These are phyloP conservation scores for Psilocybe sp. DNA, from an alignment of 768 basidiomycete genomes.

Conservation along the genomic window DNA sequence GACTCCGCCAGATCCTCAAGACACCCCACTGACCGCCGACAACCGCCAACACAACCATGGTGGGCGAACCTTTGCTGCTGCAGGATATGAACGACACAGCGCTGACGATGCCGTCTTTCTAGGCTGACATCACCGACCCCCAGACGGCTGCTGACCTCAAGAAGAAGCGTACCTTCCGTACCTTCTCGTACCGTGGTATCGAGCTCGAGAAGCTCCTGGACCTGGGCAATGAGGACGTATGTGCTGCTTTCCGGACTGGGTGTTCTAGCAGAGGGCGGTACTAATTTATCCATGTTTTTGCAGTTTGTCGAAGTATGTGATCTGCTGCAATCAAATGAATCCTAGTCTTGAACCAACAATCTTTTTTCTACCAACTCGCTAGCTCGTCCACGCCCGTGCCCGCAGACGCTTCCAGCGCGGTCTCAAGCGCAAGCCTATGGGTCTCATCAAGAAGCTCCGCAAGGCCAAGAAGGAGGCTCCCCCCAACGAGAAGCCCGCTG, in stretches of 20 bases:
- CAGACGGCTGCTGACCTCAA: conserved; percentile 93
- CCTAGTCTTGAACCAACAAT: neutral
- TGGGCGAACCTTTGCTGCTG: conserved; percentile 19
- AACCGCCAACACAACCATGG: conserved; percentile 42
- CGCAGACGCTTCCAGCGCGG: conserved; percentile 99
- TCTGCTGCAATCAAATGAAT: neutral
- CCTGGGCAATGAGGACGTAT: conserved; percentile 90
- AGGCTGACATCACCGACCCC: conserved; percentile 95
- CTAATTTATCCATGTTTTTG: conserved; percentile 3
- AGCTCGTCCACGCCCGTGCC: conserved; percentile 98
- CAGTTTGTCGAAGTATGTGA: conserved; percentile 77
- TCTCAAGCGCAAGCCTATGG: conserved; percentile 97
- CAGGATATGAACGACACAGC: conserved; percentile 1
- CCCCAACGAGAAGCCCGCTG: conserved; percentile 97
- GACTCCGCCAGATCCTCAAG: conserved; percentile 27
- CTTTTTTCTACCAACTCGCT: neutral
- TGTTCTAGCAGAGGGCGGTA: neutral
- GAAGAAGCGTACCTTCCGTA: conserved; percentile 98
- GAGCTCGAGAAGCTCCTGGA: conserved; percentile 99
- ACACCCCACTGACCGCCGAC: conserved; percentile 35
- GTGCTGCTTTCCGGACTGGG: conserved; percentile 24
- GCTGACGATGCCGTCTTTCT: conserved; percentile 8
- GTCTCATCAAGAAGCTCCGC: conserved; percentile 98
- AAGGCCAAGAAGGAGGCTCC: conserved; percentile 99
- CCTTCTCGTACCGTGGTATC: conserved; percentile 97